A percentile compares a stretch with the other conserved stretches of the same genome.
phyloP scores from a whole-genome alignment of 208 protist species.

The Angomonas ambiguus region DNA sequence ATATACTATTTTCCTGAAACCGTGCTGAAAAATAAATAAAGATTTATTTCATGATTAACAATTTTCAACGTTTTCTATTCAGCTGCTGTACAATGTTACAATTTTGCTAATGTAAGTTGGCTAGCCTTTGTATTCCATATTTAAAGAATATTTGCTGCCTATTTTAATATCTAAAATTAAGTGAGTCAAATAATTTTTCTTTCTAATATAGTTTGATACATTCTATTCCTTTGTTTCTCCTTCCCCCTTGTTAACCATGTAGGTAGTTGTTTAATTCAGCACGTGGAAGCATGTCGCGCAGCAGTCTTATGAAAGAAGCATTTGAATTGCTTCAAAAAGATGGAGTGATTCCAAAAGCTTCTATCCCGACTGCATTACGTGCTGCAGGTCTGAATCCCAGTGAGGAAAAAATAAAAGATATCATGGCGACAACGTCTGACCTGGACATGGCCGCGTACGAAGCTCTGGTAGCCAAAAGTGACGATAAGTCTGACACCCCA shows the following conservation, averaged over 20 bases:
- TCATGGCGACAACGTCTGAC: constrained; percentile 71
- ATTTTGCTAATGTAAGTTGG: too few relatives aligned
- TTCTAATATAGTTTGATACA: too few relatives aligned
- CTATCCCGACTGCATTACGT: constrained; percentile 78
- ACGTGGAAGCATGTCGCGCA: constrained; percentile 50
- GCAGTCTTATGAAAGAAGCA: constrained; percentile 78
- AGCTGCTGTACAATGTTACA: too few relatives aligned
- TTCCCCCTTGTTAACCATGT: background rate
- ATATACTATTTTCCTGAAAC: constrained; percentile 4
- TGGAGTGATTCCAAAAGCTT: constrained; percentile 82
- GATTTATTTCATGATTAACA: background rate
- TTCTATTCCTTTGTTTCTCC: too few relatives aligned
- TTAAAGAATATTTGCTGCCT: too few relatives aligned
- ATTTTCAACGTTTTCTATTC: constrained; percentile 1
- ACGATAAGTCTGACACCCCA: constrained; percentile 88
- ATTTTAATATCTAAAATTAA: too few relatives aligned
- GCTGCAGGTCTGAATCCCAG: constrained; percentile 90
- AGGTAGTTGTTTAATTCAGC: constrained; percentile 1
- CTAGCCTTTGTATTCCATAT: too few relatives aligned
- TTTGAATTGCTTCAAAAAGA: constrained; percentile 90
- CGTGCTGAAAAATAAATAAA: background rate
- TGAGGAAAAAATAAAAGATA: constrained; percentile 87
- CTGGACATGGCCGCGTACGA: constrained; percentile 83
- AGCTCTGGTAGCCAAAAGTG: constrained; percentile 75
- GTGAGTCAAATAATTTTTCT: too few relatives aligned